Conservation (phyloP, 1,284 basidiomycete species). For the Mycena citricolor region DNA sequence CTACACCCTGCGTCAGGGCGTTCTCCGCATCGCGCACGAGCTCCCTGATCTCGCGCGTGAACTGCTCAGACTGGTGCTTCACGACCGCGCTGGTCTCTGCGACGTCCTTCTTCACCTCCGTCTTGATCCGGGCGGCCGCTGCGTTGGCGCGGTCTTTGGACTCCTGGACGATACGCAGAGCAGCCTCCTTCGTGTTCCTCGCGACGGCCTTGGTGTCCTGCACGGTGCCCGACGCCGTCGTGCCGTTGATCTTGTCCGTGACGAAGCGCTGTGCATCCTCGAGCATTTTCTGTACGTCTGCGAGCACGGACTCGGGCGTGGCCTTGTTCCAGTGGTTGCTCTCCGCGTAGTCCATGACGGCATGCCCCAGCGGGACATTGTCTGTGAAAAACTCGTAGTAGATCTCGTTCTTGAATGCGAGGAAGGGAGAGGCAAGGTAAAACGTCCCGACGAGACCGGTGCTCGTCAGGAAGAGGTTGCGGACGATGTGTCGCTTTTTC, state of each 20-base stretch:
- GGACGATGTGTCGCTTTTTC: slow-evolving; percentile 55
- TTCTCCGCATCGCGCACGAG: slow-evolving; percentile 69
- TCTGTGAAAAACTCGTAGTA: slow-evolving; percentile 84
- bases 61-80: slow-evolving; percentile 43
- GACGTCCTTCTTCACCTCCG: slow-evolving; percentile 36
- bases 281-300: slow-evolving; percentile 53
- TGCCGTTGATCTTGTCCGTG: slow-evolving; percentile 42
- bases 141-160: slow-evolving; percentile 50
- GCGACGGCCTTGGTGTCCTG: slow-evolving; percentile 42
- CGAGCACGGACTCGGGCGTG: slow-evolving; percentile 57
- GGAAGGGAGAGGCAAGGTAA: slow-evolving; percentile 76
- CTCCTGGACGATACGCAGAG: slow-evolving; percentile 35
- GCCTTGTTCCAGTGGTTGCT: slow-evolving; percentile 75
- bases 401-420: slow-evolving; percentile 68
- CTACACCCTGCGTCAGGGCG: slow-evolving; percentile 43
- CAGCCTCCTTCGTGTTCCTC: slow-evolving; percentile 36
- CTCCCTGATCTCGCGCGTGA: slow-evolving; percentile 54
- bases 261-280: slow-evolving; percentile 52
- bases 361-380: slow-evolving; percentile 73
- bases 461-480: slow-evolving; percentile 61
- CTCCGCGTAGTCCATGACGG: slow-evolving; percentile 80
- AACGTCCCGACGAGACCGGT: slow-evolving; percentile 65
- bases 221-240: slow-evolving; percentile 34
- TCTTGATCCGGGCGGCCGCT: slow-evolving; percentile 48
- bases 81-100: slow-evolving; percentile 43